Evolutionary conservation across 2,329 filamentous ascomycete species (phyloP), one percentile per base, ranked within the genome.

Genomic region (Hypocreales sp.): DNA sequence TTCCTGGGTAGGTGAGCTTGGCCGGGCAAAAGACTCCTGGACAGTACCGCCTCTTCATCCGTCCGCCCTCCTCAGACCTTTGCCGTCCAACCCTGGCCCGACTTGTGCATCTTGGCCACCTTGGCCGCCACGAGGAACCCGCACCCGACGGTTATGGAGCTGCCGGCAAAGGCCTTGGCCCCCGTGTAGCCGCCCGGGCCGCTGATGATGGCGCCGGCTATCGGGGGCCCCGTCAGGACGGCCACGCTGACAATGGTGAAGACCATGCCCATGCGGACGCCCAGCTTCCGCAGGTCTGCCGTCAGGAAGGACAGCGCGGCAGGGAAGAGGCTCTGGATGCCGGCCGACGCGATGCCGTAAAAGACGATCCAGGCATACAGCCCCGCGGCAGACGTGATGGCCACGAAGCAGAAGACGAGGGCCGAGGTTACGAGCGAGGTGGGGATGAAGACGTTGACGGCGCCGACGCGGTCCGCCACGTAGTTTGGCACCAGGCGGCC

Each of bases 311-410:
- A 64, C 22, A 78, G 40, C 0, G 64, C 40, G 0, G 71, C 70
- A 0, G 74, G 73, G 41, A 79, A 77, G 6, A 81, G 44, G 2
- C 62, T 64, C 51, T 79, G 73, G 22, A 79, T 64, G 0, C 59
- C 68, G 1, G 70, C 72, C 0, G 61, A 67, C 1, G 59, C 56
- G 19, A 79, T 51, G 3, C 78, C 78, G 42, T 76, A 79, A 25
- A 74, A 53, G 0, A 61, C 51, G 0, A 65, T 53, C 59, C 76
- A 81, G 2, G 53, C 60, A 41, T 78, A 79, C 16, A 81, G 50
- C 0, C 63, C 61, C 0, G 50, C 26, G 1, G 60, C 45, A 11
- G 51, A 50, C 2, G 44, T 34, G 6, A 82, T 67, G 2, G 57
- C 63, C 12, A 67, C 63, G 75, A 75, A 81, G 36, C 53, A 56